phyloP scores from a whole-genome alignment of 2,329 filamentous ascomycete genomes.

The Bisporella sp. region DNA sequence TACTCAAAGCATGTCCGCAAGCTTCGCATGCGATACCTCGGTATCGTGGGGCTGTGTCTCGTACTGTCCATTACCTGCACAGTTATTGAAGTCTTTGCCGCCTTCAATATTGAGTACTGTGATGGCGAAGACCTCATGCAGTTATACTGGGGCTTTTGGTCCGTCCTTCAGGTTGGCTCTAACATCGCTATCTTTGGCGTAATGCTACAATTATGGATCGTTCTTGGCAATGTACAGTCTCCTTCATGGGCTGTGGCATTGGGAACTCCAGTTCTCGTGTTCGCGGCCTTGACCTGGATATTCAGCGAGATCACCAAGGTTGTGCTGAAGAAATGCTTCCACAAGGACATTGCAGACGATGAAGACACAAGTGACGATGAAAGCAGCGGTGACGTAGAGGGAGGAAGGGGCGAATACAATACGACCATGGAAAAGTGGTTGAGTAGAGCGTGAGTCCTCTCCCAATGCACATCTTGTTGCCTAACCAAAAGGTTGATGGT shows the following conservation, averaged over 20 bases:
- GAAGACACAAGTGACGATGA: not conserved
- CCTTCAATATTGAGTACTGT: slow-evolving; percentile 37
- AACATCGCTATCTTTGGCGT: slow-evolving; percentile 50
- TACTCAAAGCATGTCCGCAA: not conserved
- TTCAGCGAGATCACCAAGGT: not conserved
- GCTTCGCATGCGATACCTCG: not conserved
- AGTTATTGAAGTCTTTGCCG: slow-evolving; percentile 43
- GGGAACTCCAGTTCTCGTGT: slow-evolving; percentile 51
- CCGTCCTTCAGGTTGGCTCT: slow-evolving; percentile 48
- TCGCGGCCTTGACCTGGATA: slow-evolving; percentile 26
- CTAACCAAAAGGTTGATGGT: not conserved
- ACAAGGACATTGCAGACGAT: not conserved
- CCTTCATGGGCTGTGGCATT: slow-evolving; percentile 51
- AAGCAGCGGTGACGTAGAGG: not conserved
- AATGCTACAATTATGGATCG: slow-evolving; percentile 32
- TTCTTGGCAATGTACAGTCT: slow-evolving; percentile 19
- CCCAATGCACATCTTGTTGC: not conserved
- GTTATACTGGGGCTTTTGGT: slow-evolving; percentile 19
- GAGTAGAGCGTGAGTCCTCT: not conserved
- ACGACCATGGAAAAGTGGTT: not conserved
- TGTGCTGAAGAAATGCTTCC: not conserved
- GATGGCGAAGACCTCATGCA: slow-evolving; percentile 49
- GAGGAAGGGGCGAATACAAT: not conserved
- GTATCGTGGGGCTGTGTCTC: not conserved
- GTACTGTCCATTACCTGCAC: slow-evolving; percentile 39